A percentile compares a stretch with the other conserved stretches of the same genome.
phyloP scores from a whole-genome alignment of 1,284 basidiomycete genomes.

The Irpex rosettiformis region DNA sequence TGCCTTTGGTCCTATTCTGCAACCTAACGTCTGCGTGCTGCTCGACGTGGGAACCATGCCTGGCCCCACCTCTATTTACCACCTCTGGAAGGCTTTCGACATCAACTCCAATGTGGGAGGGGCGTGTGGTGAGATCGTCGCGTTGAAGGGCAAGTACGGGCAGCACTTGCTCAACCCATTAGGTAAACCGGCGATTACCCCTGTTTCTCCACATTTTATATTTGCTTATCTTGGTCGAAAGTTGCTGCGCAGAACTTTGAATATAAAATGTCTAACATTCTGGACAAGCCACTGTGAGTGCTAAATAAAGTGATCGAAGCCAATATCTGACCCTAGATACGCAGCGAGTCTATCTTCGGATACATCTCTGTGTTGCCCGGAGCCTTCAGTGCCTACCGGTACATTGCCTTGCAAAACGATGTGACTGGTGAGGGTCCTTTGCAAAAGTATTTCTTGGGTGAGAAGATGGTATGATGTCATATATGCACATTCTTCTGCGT shows the following conservation, averaged over 20 bases:
- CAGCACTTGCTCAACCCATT: constrained; percentile 80
- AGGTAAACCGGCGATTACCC: constrained; percentile 35
- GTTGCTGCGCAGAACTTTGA: constrained; percentile 94
- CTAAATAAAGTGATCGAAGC: neutral
- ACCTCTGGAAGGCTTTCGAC: constrained; percentile 97
- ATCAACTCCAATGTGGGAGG: constrained; percentile 95
- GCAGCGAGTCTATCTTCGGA: constrained; percentile 76
- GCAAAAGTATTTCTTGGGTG: constrained; percentile 93
- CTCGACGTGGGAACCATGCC: constrained; percentile 96
- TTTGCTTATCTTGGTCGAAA: constrained; percentile 8
- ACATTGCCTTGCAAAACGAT: constrained; percentile 91
- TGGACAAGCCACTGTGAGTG: constrained; percentile 79
- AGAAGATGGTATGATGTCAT: constrained; percentile 65
- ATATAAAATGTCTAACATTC: constrained; percentile 95
- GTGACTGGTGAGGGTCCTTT: constrained; percentile 79
- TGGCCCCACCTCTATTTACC: constrained; percentile 86
- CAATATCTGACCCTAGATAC: neutral
- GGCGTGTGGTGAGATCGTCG: constrained; percentile 96
- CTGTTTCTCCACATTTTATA: neutral
- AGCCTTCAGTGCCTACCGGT: constrained; percentile 90
- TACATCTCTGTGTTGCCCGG: constrained; percentile 93
- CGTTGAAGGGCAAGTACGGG: constrained; percentile 83
- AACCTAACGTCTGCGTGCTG: constrained; percentile 90
- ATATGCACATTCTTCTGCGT: constrained; percentile 10
- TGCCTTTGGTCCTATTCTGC: constrained; percentile 73